Conservation (phyloP, 768 basidiomycete species). For the Flagelloscypha sp. region DNA sequence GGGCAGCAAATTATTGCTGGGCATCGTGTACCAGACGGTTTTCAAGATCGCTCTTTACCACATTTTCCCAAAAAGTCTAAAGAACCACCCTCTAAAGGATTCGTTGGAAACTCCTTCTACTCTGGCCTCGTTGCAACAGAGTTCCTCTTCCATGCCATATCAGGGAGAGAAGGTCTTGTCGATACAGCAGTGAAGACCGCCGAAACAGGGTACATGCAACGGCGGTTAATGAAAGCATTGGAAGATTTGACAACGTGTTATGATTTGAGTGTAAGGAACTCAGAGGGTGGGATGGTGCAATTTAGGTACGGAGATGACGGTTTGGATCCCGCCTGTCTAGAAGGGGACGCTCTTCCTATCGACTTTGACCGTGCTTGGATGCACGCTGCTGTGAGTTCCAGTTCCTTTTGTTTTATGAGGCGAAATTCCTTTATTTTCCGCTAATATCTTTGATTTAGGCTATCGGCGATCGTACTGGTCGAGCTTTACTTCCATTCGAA, state of each 20-base stretch:
- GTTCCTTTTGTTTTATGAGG: neutral
- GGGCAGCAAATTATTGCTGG: slow-evolving; percentile 99
- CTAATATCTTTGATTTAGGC: slow-evolving; percentile 35
- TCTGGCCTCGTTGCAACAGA: slow-evolving; percentile 88
- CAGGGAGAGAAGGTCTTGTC: slow-evolving; percentile 95
- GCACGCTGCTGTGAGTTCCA: slow-evolving; percentile 60
- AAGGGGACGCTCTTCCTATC: slow-evolving; percentile 91
- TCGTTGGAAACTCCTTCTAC: slow-evolving; percentile 96
- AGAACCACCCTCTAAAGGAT: slow-evolving; percentile 95
- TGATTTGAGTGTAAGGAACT: slow-evolving; percentile 92
- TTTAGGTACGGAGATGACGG: slow-evolving; percentile 97
- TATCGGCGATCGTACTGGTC: slow-evolving; percentile 47
- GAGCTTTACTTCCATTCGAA: slow-evolving; percentile 79
- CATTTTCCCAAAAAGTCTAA: slow-evolving; percentile 97
- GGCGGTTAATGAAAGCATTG: slow-evolving; percentile 96
- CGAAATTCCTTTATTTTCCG: slow-evolving; percentile 9
- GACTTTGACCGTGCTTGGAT: slow-evolving; percentile 83
- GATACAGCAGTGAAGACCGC: slow-evolving; percentile 99
- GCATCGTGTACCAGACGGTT: slow-evolving; percentile 96
- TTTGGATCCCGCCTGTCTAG: slow-evolving; percentile 91
- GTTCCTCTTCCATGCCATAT: slow-evolving; percentile 98
- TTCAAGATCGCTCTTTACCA: slow-evolving; percentile 97
- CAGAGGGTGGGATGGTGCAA: slow-evolving; percentile 90
- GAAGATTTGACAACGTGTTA: slow-evolving; percentile 97
- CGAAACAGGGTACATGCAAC: slow-evolving; percentile 99